Conservation (phyloP, 2,329 filamentous ascomycete genomes). For the Colletotrichum sp. region DNA sequence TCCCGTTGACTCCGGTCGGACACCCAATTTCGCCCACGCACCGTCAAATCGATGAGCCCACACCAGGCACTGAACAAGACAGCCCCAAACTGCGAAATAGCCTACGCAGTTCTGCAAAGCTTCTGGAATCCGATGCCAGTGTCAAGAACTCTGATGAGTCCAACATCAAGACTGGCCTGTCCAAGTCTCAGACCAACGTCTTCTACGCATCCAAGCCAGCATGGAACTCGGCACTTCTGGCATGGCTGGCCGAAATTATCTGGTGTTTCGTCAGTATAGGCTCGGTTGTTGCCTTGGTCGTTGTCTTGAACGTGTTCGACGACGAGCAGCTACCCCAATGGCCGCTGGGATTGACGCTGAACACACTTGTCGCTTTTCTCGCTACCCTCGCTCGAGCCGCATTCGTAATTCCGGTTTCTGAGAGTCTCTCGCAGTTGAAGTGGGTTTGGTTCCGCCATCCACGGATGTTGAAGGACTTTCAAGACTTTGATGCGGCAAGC, state of each 20-base stretch:
- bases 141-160: neutral
- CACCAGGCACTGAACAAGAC: neutral
- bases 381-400: constrained; percentile 27
- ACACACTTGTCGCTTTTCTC: constrained; percentile 31
- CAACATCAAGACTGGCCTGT: neutral
- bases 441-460: constrained; percentile 26
- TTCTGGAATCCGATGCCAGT: neutral
- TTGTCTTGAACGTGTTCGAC: neutral
- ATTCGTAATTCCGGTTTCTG: constrained; percentile 27
- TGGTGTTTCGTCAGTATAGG: neutral
- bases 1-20: neutral
- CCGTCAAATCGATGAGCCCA: neutral
- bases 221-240: neutral
- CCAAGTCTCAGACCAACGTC: constrained; percentile 19
- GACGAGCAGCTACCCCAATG: neutral
- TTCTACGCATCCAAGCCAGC: neutral
- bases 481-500: constrained; percentile 26
- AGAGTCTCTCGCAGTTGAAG: constrained; percentile 29
- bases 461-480: constrained; percentile 24
- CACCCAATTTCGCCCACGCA: neutral
- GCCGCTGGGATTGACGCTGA: constrained; percentile 29
- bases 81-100: neutral
- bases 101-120: neutral
- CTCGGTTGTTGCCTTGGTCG: neutral
- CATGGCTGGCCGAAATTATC: neutral